Evolutionary conservation across 192 early-diverging fungal genomes (phyloP).

Genomic region (Entomortierella parvispora): DNA sequence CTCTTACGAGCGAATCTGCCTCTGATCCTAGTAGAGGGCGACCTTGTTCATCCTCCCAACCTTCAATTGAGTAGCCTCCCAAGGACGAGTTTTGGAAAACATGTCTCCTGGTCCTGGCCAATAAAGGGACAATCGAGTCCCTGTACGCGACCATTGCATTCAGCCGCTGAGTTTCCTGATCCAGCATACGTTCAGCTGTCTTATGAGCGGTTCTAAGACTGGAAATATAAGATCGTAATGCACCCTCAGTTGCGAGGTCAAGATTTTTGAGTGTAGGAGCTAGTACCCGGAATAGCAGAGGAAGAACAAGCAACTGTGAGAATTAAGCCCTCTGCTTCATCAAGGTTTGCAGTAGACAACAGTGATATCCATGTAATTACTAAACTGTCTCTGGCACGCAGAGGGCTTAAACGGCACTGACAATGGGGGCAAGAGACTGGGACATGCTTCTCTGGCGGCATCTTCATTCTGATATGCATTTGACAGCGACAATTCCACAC

Average conservation of each 20-base stretch:
- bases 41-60: conserved; percentile 42
- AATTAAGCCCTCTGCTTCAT: background rate
- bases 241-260: too few species aligned
- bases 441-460: conserved; percentile 37
- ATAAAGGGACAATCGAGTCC: conserved; percentile 30
- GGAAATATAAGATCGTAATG: conserved; percentile 27
- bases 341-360: background rate
- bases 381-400: conserved; percentile 20
- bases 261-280: background rate
- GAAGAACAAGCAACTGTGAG: background rate
- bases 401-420: conserved; percentile 29
- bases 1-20: conserved; percentile 35
- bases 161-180: conserved; percentile 33
- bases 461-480: conserved; percentile 38
- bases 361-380: background rate
- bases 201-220: conserved; percentile 32
- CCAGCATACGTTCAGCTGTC: conserved; percentile 16
- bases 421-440: conserved; percentile 12
- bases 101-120: conserved; percentile 36
- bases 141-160: conserved; percentile 26
- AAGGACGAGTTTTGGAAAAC: conserved; percentile 38
- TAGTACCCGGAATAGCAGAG: background rate
- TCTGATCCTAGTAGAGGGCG: conserved; percentile 28
- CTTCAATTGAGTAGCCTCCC: conserved; percentile 22
- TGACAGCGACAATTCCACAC: conserved; percentile 36